Evolutionary conservation across 2,329 filamentous ascomycete genomes (phyloP).

Genomic region (Aspergillus spinulosporus): DNA sequence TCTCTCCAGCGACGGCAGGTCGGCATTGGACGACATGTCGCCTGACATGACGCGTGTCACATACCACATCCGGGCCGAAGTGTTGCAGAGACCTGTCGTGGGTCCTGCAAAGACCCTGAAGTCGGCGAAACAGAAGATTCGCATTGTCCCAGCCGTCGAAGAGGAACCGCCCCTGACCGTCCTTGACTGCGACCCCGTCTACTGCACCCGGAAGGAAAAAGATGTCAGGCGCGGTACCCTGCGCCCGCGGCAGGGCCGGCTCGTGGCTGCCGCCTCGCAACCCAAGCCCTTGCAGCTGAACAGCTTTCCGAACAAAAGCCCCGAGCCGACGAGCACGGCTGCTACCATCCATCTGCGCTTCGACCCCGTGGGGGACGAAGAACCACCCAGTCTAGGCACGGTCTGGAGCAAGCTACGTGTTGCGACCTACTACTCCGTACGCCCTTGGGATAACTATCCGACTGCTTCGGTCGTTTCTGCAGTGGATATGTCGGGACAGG

Average conservation of each 20-base stretch:
- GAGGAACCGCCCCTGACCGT: background rate
- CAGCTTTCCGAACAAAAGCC: background rate
- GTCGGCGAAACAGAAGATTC: background rate
- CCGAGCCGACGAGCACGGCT: no score
- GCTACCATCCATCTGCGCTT: background rate
- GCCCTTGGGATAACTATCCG: background rate
- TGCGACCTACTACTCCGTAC: background rate
- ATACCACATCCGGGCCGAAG: background rate
- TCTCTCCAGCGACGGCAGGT: no score
- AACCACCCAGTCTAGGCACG: background rate
- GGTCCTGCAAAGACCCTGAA: background rate
- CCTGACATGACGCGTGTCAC: background rate
- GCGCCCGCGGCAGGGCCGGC: no score
- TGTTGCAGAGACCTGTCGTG: background rate
- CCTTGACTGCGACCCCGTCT: background rate
- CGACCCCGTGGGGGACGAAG: background rate
- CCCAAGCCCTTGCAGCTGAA: background rate
- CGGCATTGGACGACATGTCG: background rate
- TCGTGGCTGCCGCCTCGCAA: background rate
- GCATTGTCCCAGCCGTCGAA: background rate
- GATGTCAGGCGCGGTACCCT: background rate
- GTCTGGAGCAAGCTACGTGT: background rate
- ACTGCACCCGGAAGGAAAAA: background rate
- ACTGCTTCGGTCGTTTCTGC: no score
- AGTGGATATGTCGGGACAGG: no score